These are phyloP conservation scores for Morella rubra DNA, from an alignment of 306 rosid species.

Conservation along the genomic window DNA sequence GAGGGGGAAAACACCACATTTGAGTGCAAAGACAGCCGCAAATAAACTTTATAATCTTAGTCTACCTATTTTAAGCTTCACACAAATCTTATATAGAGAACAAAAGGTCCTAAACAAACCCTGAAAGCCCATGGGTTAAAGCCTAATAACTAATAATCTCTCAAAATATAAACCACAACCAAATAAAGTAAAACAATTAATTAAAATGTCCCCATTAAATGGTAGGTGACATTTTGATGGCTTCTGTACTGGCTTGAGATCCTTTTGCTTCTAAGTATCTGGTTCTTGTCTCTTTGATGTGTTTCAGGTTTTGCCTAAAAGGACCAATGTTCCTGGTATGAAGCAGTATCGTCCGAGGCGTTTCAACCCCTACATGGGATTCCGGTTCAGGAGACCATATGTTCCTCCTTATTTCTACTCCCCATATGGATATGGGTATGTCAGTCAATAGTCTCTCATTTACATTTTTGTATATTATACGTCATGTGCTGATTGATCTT, in stretches of 20 bases:
- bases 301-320: slow-evolving; percentile 79
- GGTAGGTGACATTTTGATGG: neutral
- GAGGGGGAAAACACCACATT: no score
- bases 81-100: no score
- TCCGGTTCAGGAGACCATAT: slow-evolving; percentile 80
- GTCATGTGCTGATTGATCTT: slow-evolving; percentile 14
- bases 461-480: neutral
- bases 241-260: slow-evolving; percentile 13
- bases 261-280: neutral
- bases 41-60: no score
- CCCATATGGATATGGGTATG: slow-evolving; percentile 91
- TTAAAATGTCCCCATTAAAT: no score
- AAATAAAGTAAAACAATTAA: no score
- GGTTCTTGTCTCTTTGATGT: slow-evolving; percentile 24
- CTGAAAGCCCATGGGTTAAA: no score
- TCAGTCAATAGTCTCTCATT: slow-evolving; percentile 14
- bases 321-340: slow-evolving; percentile 98
- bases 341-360: slow-evolving; percentile 84
- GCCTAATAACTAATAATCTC: no score
- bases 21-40: no score
- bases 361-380: slow-evolving; percentile 64
- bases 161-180: no score
- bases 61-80: no score
- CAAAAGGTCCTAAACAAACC: no score
- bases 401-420: slow-evolving; percentile 73